Evolutionary conservation across 164 flowering plant species (phyloP).

Genomic region (Annona squamosa): DNA sequence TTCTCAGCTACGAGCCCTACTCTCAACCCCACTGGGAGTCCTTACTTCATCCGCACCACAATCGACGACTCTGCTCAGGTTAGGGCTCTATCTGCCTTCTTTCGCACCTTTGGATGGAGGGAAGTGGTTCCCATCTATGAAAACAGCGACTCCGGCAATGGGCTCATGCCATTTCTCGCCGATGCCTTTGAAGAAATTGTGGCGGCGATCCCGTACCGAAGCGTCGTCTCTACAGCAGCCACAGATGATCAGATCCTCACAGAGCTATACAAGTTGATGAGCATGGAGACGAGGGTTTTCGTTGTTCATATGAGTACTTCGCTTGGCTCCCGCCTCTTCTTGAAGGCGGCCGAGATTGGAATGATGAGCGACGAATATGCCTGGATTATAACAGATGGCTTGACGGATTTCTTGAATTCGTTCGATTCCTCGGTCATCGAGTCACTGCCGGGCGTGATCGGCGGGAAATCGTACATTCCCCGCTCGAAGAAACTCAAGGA

Average conservation of each 20-base stretch:
- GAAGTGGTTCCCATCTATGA: slow-evolving; percentile 18
- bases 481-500: slow-evolving; percentile 3
- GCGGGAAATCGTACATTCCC: slow-evolving; percentile 16
- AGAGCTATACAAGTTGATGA: slow-evolving; percentile 13
- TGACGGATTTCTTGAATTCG: slow-evolving; percentile 8
- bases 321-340: slow-evolving; percentile 11
- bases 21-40: slow-evolving; percentile 6
- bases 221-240: slow-evolving; percentile 10
- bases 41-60: slow-evolving; percentile 17
- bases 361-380: slow-evolving; percentile 24
- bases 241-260: slow-evolving; percentile 6
- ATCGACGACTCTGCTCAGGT: slow-evolving; percentile 20
- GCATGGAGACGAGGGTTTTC: slow-evolving; percentile 21
- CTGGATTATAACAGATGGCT: slow-evolving; percentile 23
- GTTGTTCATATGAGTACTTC: slow-evolving; percentile 20
- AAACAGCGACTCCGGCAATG: slow-evolving; percentile 15
- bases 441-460: slow-evolving; percentile 29
- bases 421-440: slow-evolving; percentile 11
- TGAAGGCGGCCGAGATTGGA: slow-evolving; percentile 7
- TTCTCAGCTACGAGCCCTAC: slow-evolving; percentile 16
- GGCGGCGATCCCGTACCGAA: not conserved
- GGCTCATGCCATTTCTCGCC: slow-evolving; percentile 16
- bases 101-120: slow-evolving; percentile 14
- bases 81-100: slow-evolving; percentile 18
- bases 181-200: slow-evolving; percentile 15